Percentiles rank a stretch among this genome's conserved stretches.
Conservation (phyloP, 768 basidiomycete species). For the Daedalea quercina region DNA sequence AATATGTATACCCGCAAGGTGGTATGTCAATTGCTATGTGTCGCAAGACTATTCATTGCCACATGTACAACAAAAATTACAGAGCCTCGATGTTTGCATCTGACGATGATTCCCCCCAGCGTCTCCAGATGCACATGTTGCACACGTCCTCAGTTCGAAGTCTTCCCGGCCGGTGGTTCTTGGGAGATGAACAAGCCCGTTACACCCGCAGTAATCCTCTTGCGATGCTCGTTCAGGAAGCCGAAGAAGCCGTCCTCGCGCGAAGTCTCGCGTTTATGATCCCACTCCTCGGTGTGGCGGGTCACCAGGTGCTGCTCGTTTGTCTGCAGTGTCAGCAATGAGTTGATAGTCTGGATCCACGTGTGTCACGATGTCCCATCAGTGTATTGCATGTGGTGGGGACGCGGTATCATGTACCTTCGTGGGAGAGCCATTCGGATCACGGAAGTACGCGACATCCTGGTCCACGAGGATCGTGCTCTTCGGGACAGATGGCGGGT, state of each 20-base stretch:
- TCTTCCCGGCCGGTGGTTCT: conserved; percentile 12
- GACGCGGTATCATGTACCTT: conserved; percentile 23
- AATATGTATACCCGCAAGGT: neutral
- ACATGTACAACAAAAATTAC: neutral
- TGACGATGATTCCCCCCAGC: neutral
- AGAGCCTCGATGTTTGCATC: neutral
- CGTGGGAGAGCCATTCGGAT: conserved; percentile 31
- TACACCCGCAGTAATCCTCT: conserved; percentile 33
- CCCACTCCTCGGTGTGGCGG: conserved; percentile 39
- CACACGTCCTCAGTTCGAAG: neutral
- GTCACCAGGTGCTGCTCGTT: conserved; percentile 31
- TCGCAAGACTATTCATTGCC: neutral
- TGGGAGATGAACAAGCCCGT: conserved; percentile 29
- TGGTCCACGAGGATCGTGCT: conserved; percentile 39
- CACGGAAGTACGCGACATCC: conserved; percentile 39
- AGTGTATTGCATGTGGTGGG: neutral
- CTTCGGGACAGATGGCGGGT: conserved; percentile 29
- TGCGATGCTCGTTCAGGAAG: conserved; percentile 37
- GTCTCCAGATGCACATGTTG: neutral
- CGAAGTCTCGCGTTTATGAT: conserved; percentile 30
- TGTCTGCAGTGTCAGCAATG: conserved; percentile 34
- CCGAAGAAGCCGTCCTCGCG: conserved; percentile 37
- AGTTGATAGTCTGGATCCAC: conserved; percentile 28
- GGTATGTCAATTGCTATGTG: neutral
- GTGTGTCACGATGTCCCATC: neutral